phyloP scores from a whole-genome alignment of 495 filamentous ascomycete genomes.

The Neohortaea acidophila region DNA sequence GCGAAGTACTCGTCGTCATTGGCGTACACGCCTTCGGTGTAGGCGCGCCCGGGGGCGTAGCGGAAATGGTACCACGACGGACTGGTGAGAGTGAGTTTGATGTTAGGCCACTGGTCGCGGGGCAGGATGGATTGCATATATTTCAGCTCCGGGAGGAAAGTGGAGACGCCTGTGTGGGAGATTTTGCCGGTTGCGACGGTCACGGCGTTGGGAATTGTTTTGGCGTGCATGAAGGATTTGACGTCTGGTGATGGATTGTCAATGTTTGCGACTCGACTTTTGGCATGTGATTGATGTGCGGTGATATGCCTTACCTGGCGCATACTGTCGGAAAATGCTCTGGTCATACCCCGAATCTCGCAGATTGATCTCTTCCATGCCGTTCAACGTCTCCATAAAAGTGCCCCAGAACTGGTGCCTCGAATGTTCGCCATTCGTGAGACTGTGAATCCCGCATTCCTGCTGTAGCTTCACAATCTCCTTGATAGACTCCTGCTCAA shows the following conservation, averaged over 20 bases:
- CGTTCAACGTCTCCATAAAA: constrained; percentile 23
- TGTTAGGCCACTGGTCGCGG: constrained; percentile 21
- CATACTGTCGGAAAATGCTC: constrained; percentile 25
- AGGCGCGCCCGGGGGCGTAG: constrained; percentile 21
- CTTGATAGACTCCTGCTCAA: constrained; percentile 24
- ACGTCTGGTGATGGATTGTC: no score
- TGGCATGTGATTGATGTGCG: no score
- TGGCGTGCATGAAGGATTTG: constrained; percentile 24
- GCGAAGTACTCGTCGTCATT: constrained; percentile 27
- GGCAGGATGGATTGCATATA: constrained; percentile 25
- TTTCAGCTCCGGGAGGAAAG: constrained; percentile 22
- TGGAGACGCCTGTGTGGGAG: constrained; percentile 21
- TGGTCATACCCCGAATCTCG: constrained; percentile 20
- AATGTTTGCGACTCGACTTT: no score
- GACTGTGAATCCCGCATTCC: constrained; percentile 20
- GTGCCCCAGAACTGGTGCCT: constrained; percentile 21
- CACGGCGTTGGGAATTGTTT: constrained; percentile 25
- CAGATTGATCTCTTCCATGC: constrained; percentile 26
- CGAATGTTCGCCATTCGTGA: constrained; percentile 25
- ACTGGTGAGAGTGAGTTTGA: constrained; percentile 25
- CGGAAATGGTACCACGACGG: constrained; percentile 27
- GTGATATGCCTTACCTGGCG: constrained; percentile 7
- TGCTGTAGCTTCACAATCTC: constrained; percentile 26
- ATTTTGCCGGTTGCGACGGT: constrained; percentile 26
- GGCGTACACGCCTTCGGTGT: constrained; percentile 22